phyloP scores from a whole-genome alignment of 2,329 filamentous ascomycete genomes.

The Rhinocladiella mackenziei region DNA sequence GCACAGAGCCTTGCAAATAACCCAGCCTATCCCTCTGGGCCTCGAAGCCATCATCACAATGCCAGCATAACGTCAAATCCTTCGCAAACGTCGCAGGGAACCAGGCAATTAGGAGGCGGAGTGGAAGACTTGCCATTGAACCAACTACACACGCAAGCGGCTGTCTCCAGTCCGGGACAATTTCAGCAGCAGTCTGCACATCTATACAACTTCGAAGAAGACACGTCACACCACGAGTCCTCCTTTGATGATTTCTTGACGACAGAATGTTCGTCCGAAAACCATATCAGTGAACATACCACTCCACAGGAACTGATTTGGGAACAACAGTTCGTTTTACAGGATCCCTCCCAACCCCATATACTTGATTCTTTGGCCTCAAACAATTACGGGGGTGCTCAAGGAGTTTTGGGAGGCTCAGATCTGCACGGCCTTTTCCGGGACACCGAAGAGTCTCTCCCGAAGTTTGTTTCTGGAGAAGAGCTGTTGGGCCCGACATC shows the following conservation, averaged over 20 bases:
- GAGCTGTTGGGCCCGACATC: slow-evolving; percentile 15
- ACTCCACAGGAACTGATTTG: slow-evolving; percentile 27
- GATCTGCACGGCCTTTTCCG: slow-evolving; percentile 10
- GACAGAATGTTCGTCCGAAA: slow-evolving; percentile 25
- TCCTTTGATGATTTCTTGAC: slow-evolving; percentile 26
- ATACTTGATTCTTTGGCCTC: slow-evolving; percentile 13
- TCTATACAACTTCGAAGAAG: slow-evolving; percentile 17
- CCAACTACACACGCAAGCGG: slow-evolving; percentile 2
- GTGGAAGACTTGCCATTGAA: slow-evolving; percentile 2
- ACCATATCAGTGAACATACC: slow-evolving; percentile 26
- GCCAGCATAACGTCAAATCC: slow-evolving; percentile 24
- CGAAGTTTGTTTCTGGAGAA: slow-evolving; percentile 15
- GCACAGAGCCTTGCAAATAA: slow-evolving; percentile 1
- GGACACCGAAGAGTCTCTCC: slow-evolving; percentile 3
- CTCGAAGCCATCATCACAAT: slow-evolving; percentile 13
- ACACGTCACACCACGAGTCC: slow-evolving; percentile 18
- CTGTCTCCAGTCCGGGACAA: slow-evolving; percentile 11
- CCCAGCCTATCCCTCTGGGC: slow-evolving; percentile 4
- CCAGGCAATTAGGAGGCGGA: slow-evolving; percentile 5
- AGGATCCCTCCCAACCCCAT: slow-evolving; percentile 16
- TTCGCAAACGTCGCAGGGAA: slow-evolving; percentile 2
- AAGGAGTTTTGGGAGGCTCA: slow-evolving; percentile 4
- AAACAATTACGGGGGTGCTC: slow-evolving; percentile 2
- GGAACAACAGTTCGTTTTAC: slow-evolving; percentile 20
- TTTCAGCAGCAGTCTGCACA: slow-evolving; percentile 3